Conservation (phyloP, 192 early-diverging fungal genomes). For the Backusella psychrophila region DNA sequence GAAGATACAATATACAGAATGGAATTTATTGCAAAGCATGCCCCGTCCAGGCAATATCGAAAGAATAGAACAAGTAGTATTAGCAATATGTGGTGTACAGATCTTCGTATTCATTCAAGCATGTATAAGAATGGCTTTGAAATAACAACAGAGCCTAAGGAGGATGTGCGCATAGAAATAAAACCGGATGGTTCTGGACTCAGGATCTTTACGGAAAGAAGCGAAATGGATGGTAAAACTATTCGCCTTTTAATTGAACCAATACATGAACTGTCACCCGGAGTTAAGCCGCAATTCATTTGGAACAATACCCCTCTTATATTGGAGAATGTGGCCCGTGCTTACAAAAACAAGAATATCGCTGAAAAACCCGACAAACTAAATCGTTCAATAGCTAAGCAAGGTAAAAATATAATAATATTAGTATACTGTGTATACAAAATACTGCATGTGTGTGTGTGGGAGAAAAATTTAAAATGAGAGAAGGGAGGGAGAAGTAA, state of each 20-base stretch:
- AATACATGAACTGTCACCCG: neutral
- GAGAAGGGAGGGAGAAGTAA: neutral
- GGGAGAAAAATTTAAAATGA: neutral
- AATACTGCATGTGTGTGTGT: neutral
- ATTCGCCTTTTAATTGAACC: conserved; percentile 14
- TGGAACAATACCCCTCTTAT: conserved; percentile 4
- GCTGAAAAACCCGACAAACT: neutral
- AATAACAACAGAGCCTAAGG: conserved; percentile 34
- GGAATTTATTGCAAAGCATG: conserved; percentile 30
- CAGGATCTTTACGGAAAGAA: conserved; percentile 36
- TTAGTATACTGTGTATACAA: neutral
- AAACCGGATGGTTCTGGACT: conserved; percentile 41
- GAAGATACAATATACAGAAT: conserved; percentile 39
- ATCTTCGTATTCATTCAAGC: conserved; percentile 38
- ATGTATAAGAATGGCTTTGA: conserved; percentile 43
- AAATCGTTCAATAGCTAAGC: neutral
- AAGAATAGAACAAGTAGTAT: conserved; percentile 3
- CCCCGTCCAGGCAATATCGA: conserved; percentile 20
- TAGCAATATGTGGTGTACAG: conserved; percentile 33
- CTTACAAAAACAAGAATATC: neutral
- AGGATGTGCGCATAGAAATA: conserved; percentile 36
- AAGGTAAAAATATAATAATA: neutral
- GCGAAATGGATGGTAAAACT: conserved; percentile 20
- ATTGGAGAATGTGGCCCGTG: neutral
- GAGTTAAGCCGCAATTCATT: neutral